phyloP scores from a whole-genome alignment of 805 yeast genomes.

The Ogataea glucozyma region DNA sequence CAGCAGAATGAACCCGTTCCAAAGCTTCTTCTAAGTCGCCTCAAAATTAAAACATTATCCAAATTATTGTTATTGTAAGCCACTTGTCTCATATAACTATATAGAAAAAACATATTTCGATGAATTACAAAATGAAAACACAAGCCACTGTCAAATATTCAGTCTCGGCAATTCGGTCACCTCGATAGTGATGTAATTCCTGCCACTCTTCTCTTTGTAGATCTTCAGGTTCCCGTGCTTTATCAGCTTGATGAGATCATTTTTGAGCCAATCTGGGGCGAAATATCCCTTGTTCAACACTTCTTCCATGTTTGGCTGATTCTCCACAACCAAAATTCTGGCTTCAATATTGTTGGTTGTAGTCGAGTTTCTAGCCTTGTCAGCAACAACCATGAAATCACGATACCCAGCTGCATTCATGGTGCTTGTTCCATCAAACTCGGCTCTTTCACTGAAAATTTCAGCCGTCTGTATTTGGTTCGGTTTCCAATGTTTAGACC shows the following conservation, averaged over 20 bases:
- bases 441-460: slow-evolving; percentile 10
- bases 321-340: slow-evolving; percentile 25
- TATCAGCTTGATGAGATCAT: slow-evolving; percentile 22
- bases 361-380: slow-evolving; percentile 9
- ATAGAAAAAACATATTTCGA: no score
- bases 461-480: slow-evolving; percentile 12
- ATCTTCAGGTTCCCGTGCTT: slow-evolving; percentile 21
- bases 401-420: slow-evolving; percentile 11
- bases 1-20: slow-evolving; percentile 47
- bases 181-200: slow-evolving; percentile 25
- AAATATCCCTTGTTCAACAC: slow-evolving; percentile 17
- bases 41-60: not conserved
- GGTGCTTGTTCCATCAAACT: slow-evolving; percentile 22
- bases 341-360: slow-evolving; percentile 17
- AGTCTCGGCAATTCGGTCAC: slow-evolving; percentile 18
- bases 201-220: slow-evolving; percentile 20
- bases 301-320: slow-evolving; percentile 22
- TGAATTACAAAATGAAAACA: not conserved
- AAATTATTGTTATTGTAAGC: slow-evolving; percentile 6
- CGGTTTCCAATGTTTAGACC: slow-evolving; percentile 5
- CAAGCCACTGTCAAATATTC: slow-evolving; percentile 2
- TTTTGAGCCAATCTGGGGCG: slow-evolving; percentile 22
- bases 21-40: slow-evolving; percentile 17
- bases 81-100: not conserved
- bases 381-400: slow-evolving; percentile 13